Conservation (phyloP, 257 asterid species). For the Scutellaria barbata region DNA sequence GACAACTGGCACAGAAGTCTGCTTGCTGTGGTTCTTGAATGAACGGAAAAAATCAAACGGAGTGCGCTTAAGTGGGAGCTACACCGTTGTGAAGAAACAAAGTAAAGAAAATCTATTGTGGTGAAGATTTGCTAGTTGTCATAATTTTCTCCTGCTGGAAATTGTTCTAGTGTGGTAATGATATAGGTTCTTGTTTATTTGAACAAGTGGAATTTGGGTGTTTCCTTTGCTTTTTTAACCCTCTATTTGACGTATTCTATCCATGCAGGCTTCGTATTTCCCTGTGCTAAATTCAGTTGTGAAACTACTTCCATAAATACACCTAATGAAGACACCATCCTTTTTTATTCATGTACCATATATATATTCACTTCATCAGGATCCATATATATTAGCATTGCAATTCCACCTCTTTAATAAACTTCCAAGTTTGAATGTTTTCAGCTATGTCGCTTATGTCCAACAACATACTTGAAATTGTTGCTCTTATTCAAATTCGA, state of each 20-base stretch:
- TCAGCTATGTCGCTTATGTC: neutral
- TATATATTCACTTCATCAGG: neutral
- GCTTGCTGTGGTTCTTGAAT: constrained; percentile 80
- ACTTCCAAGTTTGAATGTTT: neutral
- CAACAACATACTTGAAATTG: no score
- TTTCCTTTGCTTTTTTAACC: constrained; percentile 24
- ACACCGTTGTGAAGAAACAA: constrained; percentile 4
- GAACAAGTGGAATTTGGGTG: constrained; percentile 33
- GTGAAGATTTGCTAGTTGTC: constrained; percentile 36
- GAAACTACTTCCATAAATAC: neutral
- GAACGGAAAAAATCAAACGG: neutral
- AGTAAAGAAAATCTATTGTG: constrained; percentile 30
- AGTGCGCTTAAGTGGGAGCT: constrained; percentile 9
- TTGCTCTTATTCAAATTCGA: no score
- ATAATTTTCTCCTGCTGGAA: constrained; percentile 45
- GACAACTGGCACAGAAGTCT: constrained; percentile 60
- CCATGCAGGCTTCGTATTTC: constrained; percentile 26
- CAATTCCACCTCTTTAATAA: neutral
- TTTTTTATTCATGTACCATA: constrained; percentile 19
- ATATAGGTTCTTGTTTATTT: constrained; percentile 45
- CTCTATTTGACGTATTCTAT: constrained; percentile 27
- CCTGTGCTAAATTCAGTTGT: constrained; percentile 12
- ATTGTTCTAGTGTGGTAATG: constrained; percentile 47
- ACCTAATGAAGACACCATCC: neutral
- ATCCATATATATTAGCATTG: neutral